Evolutionary conservation across 2,329 filamentous ascomycete genomes (phyloP), one percentile per base, ranked within the genome.

Genomic region (Penicillium vulpinum): DNA sequence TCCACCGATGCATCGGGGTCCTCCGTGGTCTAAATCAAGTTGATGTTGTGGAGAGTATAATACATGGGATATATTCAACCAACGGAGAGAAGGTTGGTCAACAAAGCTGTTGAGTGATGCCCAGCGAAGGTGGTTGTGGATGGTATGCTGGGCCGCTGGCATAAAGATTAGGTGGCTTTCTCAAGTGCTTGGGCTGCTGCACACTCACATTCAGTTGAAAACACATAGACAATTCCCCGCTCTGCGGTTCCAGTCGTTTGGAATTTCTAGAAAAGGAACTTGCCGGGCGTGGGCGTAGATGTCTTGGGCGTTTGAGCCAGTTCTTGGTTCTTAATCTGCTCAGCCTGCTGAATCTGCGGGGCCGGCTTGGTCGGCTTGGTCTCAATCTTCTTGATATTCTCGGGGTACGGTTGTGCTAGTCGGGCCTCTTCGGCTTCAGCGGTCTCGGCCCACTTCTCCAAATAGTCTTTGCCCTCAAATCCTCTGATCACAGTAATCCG

Each of bases 371-470:
- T 21, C 15, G 31, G 22, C 39, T 35, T 26, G 33, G 29, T 21
- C 15, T 44, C 49, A n/a, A 45, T 36, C 22, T 28, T 51, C 52
- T 33, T 15, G 7, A 5, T 44, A 21, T 43, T 51, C 39, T 51
- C 8, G 9, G 38, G 15, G 9, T 29, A 21, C 1, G 38, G 35
- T 55, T 43, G 43, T 51, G 44, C 45, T 49, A 35, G 36, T 22
- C 52, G 45, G 38, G 38, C 52, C 22, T 71, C 67, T 58, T 77
- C 74, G 39, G 63, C 65, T 4, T 65, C 65, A 48, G 75, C 75
- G 52, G 71, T 70, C 35, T 69, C 64, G n/a, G 65, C 66, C 75
- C 73, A 73, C 57, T 77, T 51, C 39, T 77, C 63, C 47, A 79
- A 63, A 60, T 75, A 75, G 46, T 76, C 68, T 50, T 71, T 62